These are phyloP conservation scores for Bidens hawaiensis DNA, from an alignment of 140 eudicot genomes.

Conservation along the genomic window DNA sequence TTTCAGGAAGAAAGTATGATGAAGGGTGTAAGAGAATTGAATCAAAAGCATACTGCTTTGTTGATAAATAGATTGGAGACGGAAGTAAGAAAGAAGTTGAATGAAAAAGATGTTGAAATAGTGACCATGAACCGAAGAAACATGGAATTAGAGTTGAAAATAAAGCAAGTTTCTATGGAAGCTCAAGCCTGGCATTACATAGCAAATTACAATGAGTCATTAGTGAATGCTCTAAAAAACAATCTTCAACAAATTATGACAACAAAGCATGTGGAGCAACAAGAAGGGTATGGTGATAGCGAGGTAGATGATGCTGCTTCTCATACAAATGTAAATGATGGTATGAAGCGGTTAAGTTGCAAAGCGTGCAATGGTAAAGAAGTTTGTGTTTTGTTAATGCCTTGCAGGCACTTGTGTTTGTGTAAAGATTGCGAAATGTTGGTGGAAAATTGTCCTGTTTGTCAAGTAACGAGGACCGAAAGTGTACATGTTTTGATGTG, in stretches of 20 bases:
- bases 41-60: conserved; percentile 46
- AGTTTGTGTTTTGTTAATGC: conserved; percentile 54
- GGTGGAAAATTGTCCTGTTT: conserved; percentile 51
- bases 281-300: conserved; percentile 73
- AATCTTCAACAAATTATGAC: conserved; percentile 62
- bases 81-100: conserved; percentile 43
- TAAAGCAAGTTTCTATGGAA: conserved; percentile 60
- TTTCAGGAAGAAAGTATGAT: conserved; percentile 41
- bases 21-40: conserved; percentile 62
- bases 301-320: conserved; percentile 68
- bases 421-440: conserved; percentile 59
- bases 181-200: conserved; percentile 73
- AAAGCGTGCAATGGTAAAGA: conserved; percentile 45
- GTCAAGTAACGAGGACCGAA: conserved; percentile 48
- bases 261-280: conserved; percentile 33
- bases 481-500: conserved; percentile 63
- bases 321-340: conserved; percentile 23
- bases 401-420: conserved; percentile 72
- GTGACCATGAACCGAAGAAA: conserved; percentile 56
- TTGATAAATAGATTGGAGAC: conserved; percentile 53
- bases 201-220: conserved; percentile 75
- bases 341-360: conserved; percentile 27
- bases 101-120: conserved; percentile 54
- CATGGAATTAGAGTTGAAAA: conserved; percentile 49
- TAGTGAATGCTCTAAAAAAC: conserved; percentile 51